Evolutionary conservation across 768 basidiomycete species (phyloP).

Genomic region (Mycena maculata): DNA sequence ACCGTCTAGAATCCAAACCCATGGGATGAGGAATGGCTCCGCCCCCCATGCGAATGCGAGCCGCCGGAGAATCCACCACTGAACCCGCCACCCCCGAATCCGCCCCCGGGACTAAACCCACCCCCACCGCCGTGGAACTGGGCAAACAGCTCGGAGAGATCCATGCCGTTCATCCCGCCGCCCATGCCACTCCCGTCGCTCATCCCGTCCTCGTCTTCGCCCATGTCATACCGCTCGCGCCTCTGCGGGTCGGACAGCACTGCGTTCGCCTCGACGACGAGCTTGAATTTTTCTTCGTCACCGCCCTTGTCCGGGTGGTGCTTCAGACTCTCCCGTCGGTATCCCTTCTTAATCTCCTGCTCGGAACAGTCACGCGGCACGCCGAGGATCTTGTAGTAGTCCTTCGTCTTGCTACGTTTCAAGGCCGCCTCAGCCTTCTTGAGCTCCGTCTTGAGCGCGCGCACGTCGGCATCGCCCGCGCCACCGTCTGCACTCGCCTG

Average conservation of each 20-base stretch:
- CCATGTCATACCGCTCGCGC: slow-evolving; percentile 81
- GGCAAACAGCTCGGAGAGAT: slow-evolving; percentile 73
- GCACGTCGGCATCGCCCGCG: slow-evolving; percentile 67
- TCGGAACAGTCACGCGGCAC: slow-evolving; percentile 72
- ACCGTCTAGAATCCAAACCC: slow-evolving; percentile 21
- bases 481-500: slow-evolving; percentile 72
- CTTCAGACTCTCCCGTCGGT: slow-evolving; percentile 85
- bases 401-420: slow-evolving; percentile 91
- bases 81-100: slow-evolving; percentile 41
- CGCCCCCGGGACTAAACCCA: slow-evolving; percentile 44
- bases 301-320: slow-evolving; percentile 95
- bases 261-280: slow-evolving; percentile 83
- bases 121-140: slow-evolving; percentile 59
- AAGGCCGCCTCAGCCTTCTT: slow-evolving; percentile 85
- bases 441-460: slow-evolving; percentile 71
- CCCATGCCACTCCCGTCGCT: slow-evolving; percentile 58
- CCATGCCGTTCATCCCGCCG: slow-evolving; percentile 59
- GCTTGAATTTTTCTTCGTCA: slow-evolving; percentile 96
- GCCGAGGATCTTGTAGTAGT: slow-evolving; percentile 86
- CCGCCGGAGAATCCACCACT: slow-evolving; percentile 18
- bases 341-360: slow-evolving; percentile 89
- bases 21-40: slow-evolving; percentile 15
- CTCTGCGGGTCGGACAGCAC: slow-evolving; percentile 83
- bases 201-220: slow-evolving; percentile 83
- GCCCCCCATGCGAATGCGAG: slow-evolving; percentile 18